Conservation (phyloP, 2,329 filamentous ascomycete genomes). For the Fusarium illudens region DNA sequence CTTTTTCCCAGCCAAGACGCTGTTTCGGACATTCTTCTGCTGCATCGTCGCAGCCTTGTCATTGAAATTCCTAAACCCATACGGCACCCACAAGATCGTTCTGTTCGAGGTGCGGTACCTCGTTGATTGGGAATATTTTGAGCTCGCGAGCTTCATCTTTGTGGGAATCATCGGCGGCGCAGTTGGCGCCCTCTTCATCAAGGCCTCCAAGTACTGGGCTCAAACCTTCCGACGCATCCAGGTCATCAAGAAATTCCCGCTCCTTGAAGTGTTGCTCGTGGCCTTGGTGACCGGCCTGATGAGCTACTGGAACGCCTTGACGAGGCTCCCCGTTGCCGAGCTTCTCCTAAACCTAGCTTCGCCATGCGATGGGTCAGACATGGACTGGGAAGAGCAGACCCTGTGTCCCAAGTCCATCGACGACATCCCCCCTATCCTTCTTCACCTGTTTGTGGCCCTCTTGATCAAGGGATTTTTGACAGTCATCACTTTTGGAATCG, state of each 20-base stretch:
- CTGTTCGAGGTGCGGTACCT: constrained; percentile 93
- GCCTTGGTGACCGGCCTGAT: constrained; percentile 83
- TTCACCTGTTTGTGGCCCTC: constrained; percentile 78
- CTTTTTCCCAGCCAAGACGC: constrained; percentile 96
- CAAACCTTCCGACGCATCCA: constrained; percentile 83
- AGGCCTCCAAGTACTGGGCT: constrained; percentile 91
- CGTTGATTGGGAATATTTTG: constrained; percentile 93
- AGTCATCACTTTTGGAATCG: constrained; percentile 89
- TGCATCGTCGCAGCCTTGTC: constrained; percentile 93
- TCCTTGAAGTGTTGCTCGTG: constrained; percentile 89
- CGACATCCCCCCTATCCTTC: constrained; percentile 80
- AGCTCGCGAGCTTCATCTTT: constrained; percentile 84
- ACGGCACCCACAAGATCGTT: constrained; percentile 95
- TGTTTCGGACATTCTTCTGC: constrained; percentile 98
- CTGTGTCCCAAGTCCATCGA: constrained; percentile 78
- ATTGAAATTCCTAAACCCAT: constrained; percentile 94
- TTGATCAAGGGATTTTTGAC: constrained; percentile 91
- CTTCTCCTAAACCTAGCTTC: constrained; percentile 89
- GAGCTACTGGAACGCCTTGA: constrained; percentile 94
- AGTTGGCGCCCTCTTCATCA: constrained; percentile 92
- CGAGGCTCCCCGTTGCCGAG: constrained; percentile 88
- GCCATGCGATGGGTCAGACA: constrained; percentile 78
- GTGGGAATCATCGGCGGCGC: constrained; percentile 86
- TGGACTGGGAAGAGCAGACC: constrained; percentile 70
- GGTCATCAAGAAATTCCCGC: constrained; percentile 81